Base-by-base conservation (phyloP, 495 filamentous ascomycete genomes). In the Parathielavia hyrcaniae region DNA sequence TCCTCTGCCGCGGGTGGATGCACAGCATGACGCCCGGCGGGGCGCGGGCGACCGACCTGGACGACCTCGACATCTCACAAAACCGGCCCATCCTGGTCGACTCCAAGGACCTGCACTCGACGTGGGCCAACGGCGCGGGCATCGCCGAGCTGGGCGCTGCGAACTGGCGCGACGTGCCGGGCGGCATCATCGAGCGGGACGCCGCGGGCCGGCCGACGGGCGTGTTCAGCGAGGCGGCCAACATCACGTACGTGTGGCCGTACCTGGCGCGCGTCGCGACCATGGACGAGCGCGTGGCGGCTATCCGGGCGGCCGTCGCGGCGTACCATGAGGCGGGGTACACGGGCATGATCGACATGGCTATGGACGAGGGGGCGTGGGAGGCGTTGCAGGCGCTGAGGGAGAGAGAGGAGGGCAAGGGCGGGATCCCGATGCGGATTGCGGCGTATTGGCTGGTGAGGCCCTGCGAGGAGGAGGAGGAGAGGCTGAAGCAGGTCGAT, bases 301-400 rank as follows among this genome's bases (percentile, higher is more conserved):
- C 81, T 0, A 64, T 86, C 48, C 66, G 69, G 39, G 67, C 69
- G 0, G 83, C 82, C 0, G 71, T 83, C 14, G 44, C 58, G 5
- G 72, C 76, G 11, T 86, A 85, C 61, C 77, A 77, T 35, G 71
- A 74, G 0, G 72, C 72, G 5, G 83, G 83, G 4, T 85, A 84
- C 58, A 86, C 84, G 2, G 83, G 84, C 0, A 53, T 83, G 55
- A 74, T 87, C 0, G 84, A 87, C 59, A 86, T 87, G 82, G 83
- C 83, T n/a, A 86, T 86, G 83, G 81, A 86, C 43, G 78, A 85
- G 32, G 73, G 71, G 10, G 72, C 73, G 22, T 86, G 83, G 83
- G 77, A 80, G 16, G 74, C 81, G 32, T 60, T 87, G 35, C 75
- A 79, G 11, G 61, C 68, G 20, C 72, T 79, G 48, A 74, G 76